Conservation (phyloP, 75 land plant species). For the Ceratopteris richardii region DNA sequence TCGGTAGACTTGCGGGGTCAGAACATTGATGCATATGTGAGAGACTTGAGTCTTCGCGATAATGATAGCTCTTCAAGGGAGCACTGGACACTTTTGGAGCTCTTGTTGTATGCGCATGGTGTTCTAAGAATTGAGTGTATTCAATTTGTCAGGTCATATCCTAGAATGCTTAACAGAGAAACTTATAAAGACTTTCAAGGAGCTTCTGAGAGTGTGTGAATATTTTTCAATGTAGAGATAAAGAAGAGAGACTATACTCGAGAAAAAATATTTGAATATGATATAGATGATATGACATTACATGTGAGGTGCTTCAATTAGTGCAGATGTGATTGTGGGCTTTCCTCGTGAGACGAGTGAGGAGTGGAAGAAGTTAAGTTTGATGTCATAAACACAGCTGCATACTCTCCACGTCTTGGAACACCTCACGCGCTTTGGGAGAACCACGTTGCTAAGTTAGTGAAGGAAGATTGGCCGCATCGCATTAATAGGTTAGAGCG, state of each 20-base stretch:
- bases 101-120: conserved; percentile 2
- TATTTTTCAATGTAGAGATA: neutral
- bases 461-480: conserved; percentile 5
- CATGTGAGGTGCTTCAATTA: conserved; percentile 4
- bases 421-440: conserved; percentile 6
- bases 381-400: conserved; percentile 5
- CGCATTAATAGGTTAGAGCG: conserved; percentile 8
- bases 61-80: neutral
- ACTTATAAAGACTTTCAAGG: conserved; percentile 3
- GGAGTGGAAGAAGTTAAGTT: conserved; percentile 6
- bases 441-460: conserved; percentile 5
- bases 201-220: conserved; percentile 7
- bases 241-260: conserved; percentile 5
- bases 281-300: conserved; percentile 6
- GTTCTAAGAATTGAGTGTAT: conserved; percentile 7
- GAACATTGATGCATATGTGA: conserved; percentile 6
- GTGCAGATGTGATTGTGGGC: conserved; percentile 6
- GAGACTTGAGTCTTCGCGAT: conserved; percentile 1
- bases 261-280: conserved; percentile 6
- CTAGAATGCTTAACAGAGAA: conserved; percentile 4
- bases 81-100: conserved; percentile 4
- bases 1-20: neutral
- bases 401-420: conserved; percentile 1
- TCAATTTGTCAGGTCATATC: conserved; percentile 2
- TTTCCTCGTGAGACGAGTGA: conserved; percentile 7